phyloP scores from a whole-genome alignment of 1,139 yeast genomes.

The Geotrichum phurueaensis region DNA sequence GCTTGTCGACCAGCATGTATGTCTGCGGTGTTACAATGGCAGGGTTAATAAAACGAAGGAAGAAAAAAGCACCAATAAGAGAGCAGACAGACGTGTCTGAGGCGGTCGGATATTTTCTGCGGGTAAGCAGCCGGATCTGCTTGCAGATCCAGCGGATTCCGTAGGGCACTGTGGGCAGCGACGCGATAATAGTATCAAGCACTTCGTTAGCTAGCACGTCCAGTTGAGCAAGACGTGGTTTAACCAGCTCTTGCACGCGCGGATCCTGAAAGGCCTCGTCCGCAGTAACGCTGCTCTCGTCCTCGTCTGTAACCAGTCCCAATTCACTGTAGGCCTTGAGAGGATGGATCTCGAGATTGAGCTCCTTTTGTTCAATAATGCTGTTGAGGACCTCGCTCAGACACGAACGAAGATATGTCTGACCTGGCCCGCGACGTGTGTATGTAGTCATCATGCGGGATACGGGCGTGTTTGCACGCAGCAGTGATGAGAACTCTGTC shows the following conservation, averaged over 20 bases:
- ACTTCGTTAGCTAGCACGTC: slow-evolving; percentile 50
- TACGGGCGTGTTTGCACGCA: slow-evolving; percentile 41
- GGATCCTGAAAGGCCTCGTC: slow-evolving; percentile 34
- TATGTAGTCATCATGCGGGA: slow-evolving; percentile 43
- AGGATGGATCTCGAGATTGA: slow-evolving; percentile 37
- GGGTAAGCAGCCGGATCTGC: slow-evolving; percentile 60
- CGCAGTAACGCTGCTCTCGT: slow-evolving; percentile 25
- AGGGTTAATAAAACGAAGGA: slow-evolving; percentile 82
- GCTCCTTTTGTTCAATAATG: slow-evolving; percentile 32
- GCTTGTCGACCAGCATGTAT: slow-evolving; percentile 41
- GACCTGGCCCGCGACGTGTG: slow-evolving; percentile 42
- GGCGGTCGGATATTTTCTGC: slow-evolving; percentile 60
- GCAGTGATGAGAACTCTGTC: slow-evolving; percentile 36
- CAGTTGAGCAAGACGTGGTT: slow-evolving; percentile 33
- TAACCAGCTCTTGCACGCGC: slow-evolving; percentile 31
- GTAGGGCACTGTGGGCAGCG: slow-evolving; percentile 56
- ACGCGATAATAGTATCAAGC: slow-evolving; percentile 55
- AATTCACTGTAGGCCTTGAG: slow-evolving; percentile 36
- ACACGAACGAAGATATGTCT: slow-evolving; percentile 36
- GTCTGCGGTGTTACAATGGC: slow-evolving; percentile 88
- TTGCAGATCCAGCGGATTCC: slow-evolving; percentile 73
- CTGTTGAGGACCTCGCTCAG: slow-evolving; percentile 33
- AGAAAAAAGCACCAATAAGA: slow-evolving; percentile 72
- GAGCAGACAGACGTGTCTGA: slow-evolving; percentile 47
- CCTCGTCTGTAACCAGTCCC: slow-evolving; percentile 23